Evolutionary conservation across 2,329 filamentous ascomycete genomes (phyloP).

Genomic region (Plenodomus lindquistii): DNA sequence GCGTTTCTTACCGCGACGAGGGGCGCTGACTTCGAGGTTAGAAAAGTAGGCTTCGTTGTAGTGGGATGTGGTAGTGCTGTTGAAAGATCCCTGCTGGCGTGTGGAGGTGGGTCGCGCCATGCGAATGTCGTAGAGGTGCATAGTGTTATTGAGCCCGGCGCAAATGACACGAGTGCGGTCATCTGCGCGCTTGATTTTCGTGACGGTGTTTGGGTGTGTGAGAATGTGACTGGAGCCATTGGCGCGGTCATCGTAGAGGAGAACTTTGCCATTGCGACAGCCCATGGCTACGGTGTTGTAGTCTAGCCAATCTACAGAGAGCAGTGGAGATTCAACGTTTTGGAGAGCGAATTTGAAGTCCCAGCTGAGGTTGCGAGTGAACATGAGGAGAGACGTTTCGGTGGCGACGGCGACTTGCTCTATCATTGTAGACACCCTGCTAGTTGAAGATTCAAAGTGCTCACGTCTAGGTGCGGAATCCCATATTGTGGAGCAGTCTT

Average conservation of each 20-base stretch:
- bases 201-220: slow-evolving; percentile 29
- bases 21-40: slow-evolving; percentile 7
- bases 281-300: slow-evolving; percentile 37
- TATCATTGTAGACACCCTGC: slow-evolving; percentile 14
- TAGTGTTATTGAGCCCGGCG: slow-evolving; percentile 28
- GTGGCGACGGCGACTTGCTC: slow-evolving; percentile 41
- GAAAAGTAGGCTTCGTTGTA: slow-evolving; percentile 22
- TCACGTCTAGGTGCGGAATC: slow-evolving; percentile 27
- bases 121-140: slow-evolving; percentile 40
- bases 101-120: slow-evolving; percentile 9
- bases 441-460: slow-evolving; percentile 12
- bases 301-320: slow-evolving; percentile 41
- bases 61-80: slow-evolving; percentile 10
- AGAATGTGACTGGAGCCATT: slow-evolving; percentile 27
- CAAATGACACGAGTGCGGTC: slow-evolving; percentile 31
- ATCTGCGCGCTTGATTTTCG: slow-evolving; percentile 29
- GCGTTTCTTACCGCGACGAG: slow-evolving; percentile 15
- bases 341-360: slow-evolving; percentile 10
- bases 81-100: background rate
- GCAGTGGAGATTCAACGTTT: slow-evolving; percentile 30
- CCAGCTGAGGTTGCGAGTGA: slow-evolving; percentile 31
- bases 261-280: slow-evolving; percentile 37
- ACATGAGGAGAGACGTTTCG: slow-evolving; percentile 28
- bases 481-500: slow-evolving; percentile 32
- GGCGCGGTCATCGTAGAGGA: slow-evolving; percentile 38